phyloP scores from a whole-genome alignment of 345 rosid genomes.

The Heritiera fomes region DNA sequence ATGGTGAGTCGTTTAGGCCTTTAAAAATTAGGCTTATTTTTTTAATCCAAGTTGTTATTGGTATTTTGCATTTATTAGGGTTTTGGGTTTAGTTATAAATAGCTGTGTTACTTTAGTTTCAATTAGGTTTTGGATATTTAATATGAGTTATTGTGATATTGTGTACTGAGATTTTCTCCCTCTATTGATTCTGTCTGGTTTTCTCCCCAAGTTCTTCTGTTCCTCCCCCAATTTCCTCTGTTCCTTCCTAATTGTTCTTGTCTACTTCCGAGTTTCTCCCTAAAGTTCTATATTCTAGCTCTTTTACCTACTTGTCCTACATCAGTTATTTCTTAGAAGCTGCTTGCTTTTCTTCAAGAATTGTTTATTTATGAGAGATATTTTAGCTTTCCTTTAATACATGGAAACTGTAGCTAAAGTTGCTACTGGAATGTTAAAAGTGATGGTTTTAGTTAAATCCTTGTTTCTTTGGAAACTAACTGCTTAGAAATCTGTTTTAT shows the following conservation, averaged over 20 bases:
- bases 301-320: neutral
- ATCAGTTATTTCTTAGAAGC: neutral
- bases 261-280: neutral
- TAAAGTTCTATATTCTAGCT: neutral
- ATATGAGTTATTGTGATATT: neutral
- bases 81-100: no score
- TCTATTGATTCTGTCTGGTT: neutral
- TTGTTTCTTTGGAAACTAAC: conserved; percentile 2
- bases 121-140: neutral
- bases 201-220: neutral
- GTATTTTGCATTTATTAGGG: no score
- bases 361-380: neutral
- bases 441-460: neutral
- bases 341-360: neutral
- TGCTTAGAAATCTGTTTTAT: neutral
- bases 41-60: no score
- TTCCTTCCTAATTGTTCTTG: neutral
- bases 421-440: neutral
- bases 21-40: no score
- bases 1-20: no score
- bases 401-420: neutral
- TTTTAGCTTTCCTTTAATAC: neutral
- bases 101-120: no score
- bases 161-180: neutral
- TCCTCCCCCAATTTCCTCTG: neutral